Percentiles rank a stretch among this genome's conserved stretches.
phyloP scores from a whole-genome alignment of 164 flowering plant genomes.

The Aristolochia fimbriata region DNA sequence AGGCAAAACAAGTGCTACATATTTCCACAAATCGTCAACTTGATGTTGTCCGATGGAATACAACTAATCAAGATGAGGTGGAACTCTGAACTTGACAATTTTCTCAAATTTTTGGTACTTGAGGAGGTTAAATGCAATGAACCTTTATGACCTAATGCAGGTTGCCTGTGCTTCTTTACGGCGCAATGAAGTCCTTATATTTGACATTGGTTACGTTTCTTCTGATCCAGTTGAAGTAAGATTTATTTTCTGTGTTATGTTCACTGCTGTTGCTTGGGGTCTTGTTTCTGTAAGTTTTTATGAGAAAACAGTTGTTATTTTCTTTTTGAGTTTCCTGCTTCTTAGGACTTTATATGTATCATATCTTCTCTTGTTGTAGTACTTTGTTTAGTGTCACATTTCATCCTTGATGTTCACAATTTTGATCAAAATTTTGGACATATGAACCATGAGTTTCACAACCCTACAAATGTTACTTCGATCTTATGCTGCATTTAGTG shows the following conservation, averaged over 20 bases:
- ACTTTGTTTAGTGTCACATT: background rate
- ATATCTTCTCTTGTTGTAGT: background rate
- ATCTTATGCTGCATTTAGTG: too few species aligned
- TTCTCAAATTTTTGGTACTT: background rate
- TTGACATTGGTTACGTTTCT: slow-evolving; percentile 69
- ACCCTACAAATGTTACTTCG: too few species aligned
- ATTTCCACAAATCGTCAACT: slow-evolving; percentile 29
- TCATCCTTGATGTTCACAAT: too few species aligned
- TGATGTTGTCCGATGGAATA: slow-evolving; percentile 79
- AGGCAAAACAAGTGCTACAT: slow-evolving; percentile 61
- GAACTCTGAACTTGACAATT: background rate
- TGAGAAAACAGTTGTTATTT: too few species aligned
- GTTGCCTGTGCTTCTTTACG: slow-evolving; percentile 69
- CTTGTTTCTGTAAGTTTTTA: too few species aligned
- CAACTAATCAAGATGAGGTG: slow-evolving; percentile 80
- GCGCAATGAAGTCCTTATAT: slow-evolving; percentile 45
- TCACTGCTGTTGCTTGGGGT: background rate
- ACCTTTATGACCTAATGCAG: slow-evolving; percentile 20
- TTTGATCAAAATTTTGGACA: too few species aligned
- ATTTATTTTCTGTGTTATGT: slow-evolving; percentile 2
- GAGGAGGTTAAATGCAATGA: background rate
- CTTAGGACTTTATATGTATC: background rate
- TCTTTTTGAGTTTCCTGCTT: background rate
- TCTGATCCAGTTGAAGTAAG: slow-evolving; percentile 67
- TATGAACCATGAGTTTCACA: too few species aligned